Evolutionary conservation across 768 basidiomycete genomes (phyloP).

Genomic region (Phlegmacium glaucopus): DNA sequence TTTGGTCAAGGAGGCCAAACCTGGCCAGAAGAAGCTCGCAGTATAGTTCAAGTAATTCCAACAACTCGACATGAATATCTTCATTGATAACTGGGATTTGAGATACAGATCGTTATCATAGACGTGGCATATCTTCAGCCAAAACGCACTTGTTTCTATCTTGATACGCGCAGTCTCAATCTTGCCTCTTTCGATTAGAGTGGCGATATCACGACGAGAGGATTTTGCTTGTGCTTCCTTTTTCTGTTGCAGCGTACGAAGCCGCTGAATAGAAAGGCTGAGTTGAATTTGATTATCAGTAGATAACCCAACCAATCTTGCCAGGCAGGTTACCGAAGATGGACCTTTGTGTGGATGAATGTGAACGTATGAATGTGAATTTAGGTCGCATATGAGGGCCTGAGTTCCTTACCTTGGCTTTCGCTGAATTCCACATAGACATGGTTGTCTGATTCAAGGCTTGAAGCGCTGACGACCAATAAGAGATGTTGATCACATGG

Average conservation of each 20-base stretch:
- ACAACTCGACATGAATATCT: conserved; percentile 79
- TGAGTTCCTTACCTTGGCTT: conserved; percentile 28
- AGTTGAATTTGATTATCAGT: conserved; percentile 1
- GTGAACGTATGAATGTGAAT: no score
- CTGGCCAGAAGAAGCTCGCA: conserved; percentile 91
- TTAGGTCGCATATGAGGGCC: background rate
- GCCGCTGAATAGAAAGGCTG: conserved; percentile 81
- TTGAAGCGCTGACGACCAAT: no score
- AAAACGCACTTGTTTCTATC: conserved; percentile 73
- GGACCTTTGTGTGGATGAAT: conserved; percentile 30
- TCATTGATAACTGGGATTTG: conserved; percentile 67
- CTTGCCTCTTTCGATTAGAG: conserved; percentile 74
- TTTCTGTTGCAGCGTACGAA: conserved; percentile 88
- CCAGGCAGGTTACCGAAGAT: conserved; percentile 34
- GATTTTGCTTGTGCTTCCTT: conserved; percentile 76
- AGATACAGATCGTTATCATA: conserved; percentile 5
- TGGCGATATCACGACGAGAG: conserved; percentile 77
- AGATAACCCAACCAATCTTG: background rate
- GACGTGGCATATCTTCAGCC: conserved; percentile 13
- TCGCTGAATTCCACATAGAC: conserved; percentile 24
- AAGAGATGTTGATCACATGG: no score
- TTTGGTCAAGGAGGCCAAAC: conserved; percentile 88
- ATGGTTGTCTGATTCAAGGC: no score
- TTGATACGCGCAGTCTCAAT: conserved; percentile 83
- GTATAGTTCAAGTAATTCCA: conserved; percentile 92